A percentile compares a stretch with the other conserved stretches of the same genome.
Conservation (phyloP, 371 early-diverging fungal species). For the Mortierella sp. region DNA sequence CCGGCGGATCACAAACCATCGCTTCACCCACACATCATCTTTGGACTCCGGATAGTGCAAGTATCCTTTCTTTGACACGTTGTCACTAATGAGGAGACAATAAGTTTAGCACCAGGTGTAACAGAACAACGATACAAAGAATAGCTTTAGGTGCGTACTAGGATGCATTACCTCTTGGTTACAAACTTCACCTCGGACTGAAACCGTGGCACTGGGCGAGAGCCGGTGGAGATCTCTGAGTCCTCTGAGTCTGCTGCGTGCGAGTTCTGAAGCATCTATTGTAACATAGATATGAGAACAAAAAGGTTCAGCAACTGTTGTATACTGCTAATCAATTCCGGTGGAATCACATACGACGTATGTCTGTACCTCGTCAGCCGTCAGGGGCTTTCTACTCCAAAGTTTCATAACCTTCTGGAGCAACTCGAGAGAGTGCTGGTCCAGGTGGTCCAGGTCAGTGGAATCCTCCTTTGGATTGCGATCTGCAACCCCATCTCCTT, state of each 20-base stretch:
- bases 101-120: background rate
- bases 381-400: conserved; percentile 62
- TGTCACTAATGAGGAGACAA: conserved; percentile 56
- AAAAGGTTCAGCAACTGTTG: no score
- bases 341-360: no score
- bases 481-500: background rate
- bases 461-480: background rate
- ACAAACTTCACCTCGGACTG: conserved; percentile 69
- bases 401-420: conserved; percentile 57
- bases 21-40: conserved; percentile 78
- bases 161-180: conserved; percentile 61
- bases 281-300: conserved; percentile 2
- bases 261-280: conserved; percentile 64
- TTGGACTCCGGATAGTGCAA: conserved; percentile 71
- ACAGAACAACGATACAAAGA: background rate
- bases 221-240: conserved; percentile 44
- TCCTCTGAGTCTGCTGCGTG: conserved; percentile 57
- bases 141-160: background rate
- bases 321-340: no score
- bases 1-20: conserved; percentile 87
- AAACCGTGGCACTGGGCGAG: conserved; percentile 53
- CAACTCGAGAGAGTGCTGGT: conserved; percentile 41
- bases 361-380: conserved; percentile 65
- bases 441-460: background rate
- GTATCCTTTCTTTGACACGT: conserved; percentile 69